Evolutionary conservation across 2,329 filamentous ascomycete genomes (phyloP).

Genomic region (Monosporascus cannonballus): DNA sequence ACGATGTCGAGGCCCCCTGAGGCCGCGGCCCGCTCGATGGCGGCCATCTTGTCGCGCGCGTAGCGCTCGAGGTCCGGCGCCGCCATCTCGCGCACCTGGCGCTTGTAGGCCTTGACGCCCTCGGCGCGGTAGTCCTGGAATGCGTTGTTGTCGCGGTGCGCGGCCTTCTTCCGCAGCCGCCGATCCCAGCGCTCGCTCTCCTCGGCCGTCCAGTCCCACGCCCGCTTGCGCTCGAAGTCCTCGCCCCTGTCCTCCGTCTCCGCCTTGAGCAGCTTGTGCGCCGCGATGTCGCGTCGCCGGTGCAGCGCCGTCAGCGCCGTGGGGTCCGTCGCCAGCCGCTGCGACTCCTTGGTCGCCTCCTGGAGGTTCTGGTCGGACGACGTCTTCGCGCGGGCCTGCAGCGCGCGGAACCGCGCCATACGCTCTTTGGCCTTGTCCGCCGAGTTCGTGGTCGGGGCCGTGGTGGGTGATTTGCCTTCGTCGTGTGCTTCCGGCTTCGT

Average conservation of each 20-base stretch:
- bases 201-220: slow-evolving; percentile 97
- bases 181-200: slow-evolving; percentile 93
- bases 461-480: slow-evolving; percentile 5
- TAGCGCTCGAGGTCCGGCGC: slow-evolving; percentile 77
- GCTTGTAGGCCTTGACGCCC: slow-evolving; percentile 88
- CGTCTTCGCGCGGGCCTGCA: slow-evolving; percentile 73
- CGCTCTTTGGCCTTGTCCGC: slow-evolving; percentile 54
- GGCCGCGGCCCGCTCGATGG: slow-evolving; percentile 77
- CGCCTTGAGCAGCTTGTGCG: slow-evolving; percentile 88
- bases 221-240: slow-evolving; percentile 95
- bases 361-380: slow-evolving; percentile 71
- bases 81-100: slow-evolving; percentile 69
- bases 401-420: slow-evolving; percentile 76
- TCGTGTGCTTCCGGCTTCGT: slow-evolving; percentile 16
- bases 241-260: slow-evolving; percentile 79
- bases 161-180: slow-evolving; percentile 77
- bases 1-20: slow-evolving; percentile 86
- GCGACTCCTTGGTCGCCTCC: slow-evolving; percentile 77
- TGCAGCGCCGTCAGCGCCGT: slow-evolving; percentile 71
- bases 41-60: slow-evolving; percentile 76
- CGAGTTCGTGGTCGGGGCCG: slow-evolving; percentile 8
- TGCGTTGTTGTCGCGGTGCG: slow-evolving; percentile 75
- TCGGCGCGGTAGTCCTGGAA: slow-evolving; percentile 88
- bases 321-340: slow-evolving; percentile 72
- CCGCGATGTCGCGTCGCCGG: slow-evolving; percentile 79